Evolutionary conservation across 2,329 filamentous ascomycete species (phyloP), one percentile per base, ranked within the genome.

Genomic region (Hyphodiscus sp.): DNA sequence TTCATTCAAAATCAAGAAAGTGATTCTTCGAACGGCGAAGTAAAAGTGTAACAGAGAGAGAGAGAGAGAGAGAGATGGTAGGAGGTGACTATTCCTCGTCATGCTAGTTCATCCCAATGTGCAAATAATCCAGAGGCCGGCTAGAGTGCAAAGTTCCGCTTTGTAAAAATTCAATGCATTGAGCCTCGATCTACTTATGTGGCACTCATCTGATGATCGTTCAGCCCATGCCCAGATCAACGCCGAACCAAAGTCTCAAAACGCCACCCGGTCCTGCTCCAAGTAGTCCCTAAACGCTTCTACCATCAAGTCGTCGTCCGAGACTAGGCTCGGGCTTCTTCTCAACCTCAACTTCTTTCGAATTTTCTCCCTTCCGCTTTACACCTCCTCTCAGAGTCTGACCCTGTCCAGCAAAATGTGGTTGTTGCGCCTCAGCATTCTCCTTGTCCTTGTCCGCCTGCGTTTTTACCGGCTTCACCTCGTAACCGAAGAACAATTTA

Each of bases 401-500:
- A 0, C 92, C 92, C 60, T 89, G 82, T 0, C 92, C 92, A 4
- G 85, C 82, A 70, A 96, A 96, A 61, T 83, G 83, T n/a, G 86
- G 86, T 59, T 83, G 81, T 55, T 78, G 77, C 3, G 80, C 77
- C n/a, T 82, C 76, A 57, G 83, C 80, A 41, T 82, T 79, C 55
- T 86, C 83, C 56, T 84, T 77, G 49, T 83, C 81, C 67, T 83
- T 84, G 54, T 89, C 83, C 38, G 82, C 86, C 53, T 86, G 83
- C 9, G 88, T 89, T 74, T 90, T 91, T 43, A 95, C 77, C 0
- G 92, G 92, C 70, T 87, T 95, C 67, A 96, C 80, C 65, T 95
- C 87, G 66, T 97, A 99, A 2, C 94, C 94, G 59, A 99, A 95
- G 76, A 99, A 99, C 4, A 99, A 77, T 71, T 96, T 95, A 64